Percentiles rank a stretch among this genome's conserved stretches.
Conservation (phyloP, 768 basidiomycete genomes). For the Tricholoma matsutake region DNA sequence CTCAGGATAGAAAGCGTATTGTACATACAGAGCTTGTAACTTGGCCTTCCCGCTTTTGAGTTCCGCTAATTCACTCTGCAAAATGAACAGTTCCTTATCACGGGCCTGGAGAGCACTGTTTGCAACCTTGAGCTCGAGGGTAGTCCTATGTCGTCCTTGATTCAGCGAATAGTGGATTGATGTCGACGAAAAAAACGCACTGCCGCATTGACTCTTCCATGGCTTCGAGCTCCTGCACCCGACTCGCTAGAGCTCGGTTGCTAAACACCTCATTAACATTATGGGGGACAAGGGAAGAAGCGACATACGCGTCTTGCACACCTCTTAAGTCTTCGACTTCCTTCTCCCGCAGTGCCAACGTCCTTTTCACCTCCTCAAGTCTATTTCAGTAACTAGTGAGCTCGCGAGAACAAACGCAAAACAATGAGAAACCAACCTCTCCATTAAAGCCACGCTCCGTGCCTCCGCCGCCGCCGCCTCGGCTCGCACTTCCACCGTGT, state of each 20-base stretch:
- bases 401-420: not conserved
- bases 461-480: slow-evolving; percentile 20
- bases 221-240: not conserved
- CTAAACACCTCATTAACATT: not conserved
- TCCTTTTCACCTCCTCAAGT: not conserved
- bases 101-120: not conserved
- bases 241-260: not conserved
- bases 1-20: not conserved
- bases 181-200: not conserved
- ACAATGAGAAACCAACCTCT: not conserved
- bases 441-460: slow-evolving; percentile 10
- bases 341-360: not conserved
- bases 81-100: not conserved
- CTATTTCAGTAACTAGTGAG: slow-evolving; percentile 7
- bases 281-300: not conserved
- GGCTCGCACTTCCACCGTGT: slow-evolving; percentile 23
- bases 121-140: not conserved
- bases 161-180: not conserved
- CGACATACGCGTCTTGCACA: not conserved
- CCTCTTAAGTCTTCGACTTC: not conserved
- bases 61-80: not conserved
- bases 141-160: not conserved
- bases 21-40: not conserved
- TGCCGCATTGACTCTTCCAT: not conserved
- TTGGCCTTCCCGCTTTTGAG: not conserved